Base-by-base conservation (phyloP, 345 rosid genomes). In the Carallia brachiata region DNA sequence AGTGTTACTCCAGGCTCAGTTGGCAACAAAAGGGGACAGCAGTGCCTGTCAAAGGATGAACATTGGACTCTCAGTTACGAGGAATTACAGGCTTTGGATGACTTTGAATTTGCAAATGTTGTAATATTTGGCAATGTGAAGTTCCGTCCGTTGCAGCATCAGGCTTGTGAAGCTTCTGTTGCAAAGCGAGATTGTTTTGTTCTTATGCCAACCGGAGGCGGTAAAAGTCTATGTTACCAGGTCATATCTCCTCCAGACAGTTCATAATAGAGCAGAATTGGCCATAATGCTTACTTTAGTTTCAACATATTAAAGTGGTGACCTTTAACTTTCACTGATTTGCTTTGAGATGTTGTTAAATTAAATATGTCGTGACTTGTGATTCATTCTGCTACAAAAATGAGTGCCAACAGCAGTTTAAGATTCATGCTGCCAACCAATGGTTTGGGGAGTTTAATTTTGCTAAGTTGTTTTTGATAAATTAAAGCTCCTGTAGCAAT, bases 201-300 rank as follows among this genome's bases (percentile, higher is more conserved):
- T 71, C 89, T 92, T 44, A 84, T 95, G 97, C 97, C 97, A 2
- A 92, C 93, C 0, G 92, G 99, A 76, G 97, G 99, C 47, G 97
- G 97, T 13, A 90, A 92, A 83, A 95, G 97, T 79, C 74, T 95
- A 63, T 90, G 97, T 79, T 94, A 85, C 83, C 92, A 91, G 97
- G 92, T 91, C 5, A 78, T 66, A 54, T 55, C 59, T 23, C 5
- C 32, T 55, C 3, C 28, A 19, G 28, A 19, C 28, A 5, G 4
- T 23, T 7, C 31, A 23, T 55, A 55, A 8, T 2, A 55, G 13
- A 19, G 59, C 32, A 23, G 5, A 23, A 55, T 55, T 12, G 15
- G 59, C 6, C 31, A 55, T 8, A 55, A 55, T 23, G 15, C 27
- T 55, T 28, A 8, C 59, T 7, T 55, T 7, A 55, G 10, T 55